Percentiles rank a stretch among this genome's conserved stretches.
Conservation (phyloP, 2,329 filamentous ascomycete genomes). For the Pseudocercospora macadamiae region DNA sequence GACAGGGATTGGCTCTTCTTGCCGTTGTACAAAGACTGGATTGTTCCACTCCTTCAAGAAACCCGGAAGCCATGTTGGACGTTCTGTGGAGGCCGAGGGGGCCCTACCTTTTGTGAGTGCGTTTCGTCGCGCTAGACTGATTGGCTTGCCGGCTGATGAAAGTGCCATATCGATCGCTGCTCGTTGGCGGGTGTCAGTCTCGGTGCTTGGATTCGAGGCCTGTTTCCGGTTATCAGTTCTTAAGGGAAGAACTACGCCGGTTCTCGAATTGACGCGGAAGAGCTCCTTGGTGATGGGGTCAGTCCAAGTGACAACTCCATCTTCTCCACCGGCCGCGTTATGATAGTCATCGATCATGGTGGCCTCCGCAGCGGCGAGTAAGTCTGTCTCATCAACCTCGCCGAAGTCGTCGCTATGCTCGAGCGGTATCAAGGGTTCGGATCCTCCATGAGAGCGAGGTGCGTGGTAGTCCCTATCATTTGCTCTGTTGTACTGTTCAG, state of each 20-base stretch:
- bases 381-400: conserved; percentile 28
- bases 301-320: conserved; percentile 58
- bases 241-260: conserved; percentile 48
- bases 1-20: conserved; percentile 31
- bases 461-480: neutral
- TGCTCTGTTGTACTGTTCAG: neutral
- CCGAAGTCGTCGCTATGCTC: conserved; percentile 34
- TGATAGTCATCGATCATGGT: neutral
- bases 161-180: conserved; percentile 32
- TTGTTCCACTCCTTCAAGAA: conserved; percentile 72
- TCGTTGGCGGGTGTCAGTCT: conserved; percentile 10
- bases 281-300: conserved; percentile 62
- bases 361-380: conserved; percentile 21
- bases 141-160: conserved; percentile 32
- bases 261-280: conserved; percentile 58
- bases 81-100: neutral
- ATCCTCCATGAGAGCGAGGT: neutral
- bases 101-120: conserved; percentile 6
- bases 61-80: conserved; percentile 59
- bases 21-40: conserved; percentile 66
- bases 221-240: neutral
- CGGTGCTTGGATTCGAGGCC: no score
- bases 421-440: no score
- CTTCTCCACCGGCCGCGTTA: conserved; percentile 22
- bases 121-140: conserved; percentile 38